These are phyloP conservation scores for Ophiostoma himal-ulmi DNA, from an alignment of 2,329 filamentous ascomycete genomes.

Conservation along the genomic window DNA sequence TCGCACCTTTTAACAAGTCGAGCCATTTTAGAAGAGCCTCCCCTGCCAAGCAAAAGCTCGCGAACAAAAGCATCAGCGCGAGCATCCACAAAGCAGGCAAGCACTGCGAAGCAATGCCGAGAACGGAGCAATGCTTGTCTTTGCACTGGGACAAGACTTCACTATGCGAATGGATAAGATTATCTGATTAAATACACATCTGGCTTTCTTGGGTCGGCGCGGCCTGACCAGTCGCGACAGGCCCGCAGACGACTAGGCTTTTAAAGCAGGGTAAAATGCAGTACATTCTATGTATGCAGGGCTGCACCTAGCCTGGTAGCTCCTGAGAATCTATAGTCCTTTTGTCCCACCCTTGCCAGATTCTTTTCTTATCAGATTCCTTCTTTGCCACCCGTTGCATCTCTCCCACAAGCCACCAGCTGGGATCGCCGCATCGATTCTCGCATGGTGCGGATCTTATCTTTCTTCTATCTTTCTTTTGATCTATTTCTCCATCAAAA, in stretches of 20 bases:
- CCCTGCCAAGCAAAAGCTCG: not conserved
- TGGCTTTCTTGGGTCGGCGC: not conserved
- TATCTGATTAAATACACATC: slow-evolving; percentile 5
- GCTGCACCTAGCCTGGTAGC: not conserved
- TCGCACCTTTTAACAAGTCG: no score
- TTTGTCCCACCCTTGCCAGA: not conserved
- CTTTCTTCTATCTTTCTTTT: not conserved
- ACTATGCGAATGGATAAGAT: not conserved
- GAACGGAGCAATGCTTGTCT: slow-evolving; percentile 8
- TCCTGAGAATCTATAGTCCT: not conserved
- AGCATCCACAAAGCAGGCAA: not conserved
- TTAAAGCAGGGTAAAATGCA: not conserved
- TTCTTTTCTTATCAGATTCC: not conserved
- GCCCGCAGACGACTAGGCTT: not conserved
- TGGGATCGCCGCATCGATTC: not conserved
- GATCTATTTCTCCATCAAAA: not conserved
- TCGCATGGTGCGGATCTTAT: not conserved
- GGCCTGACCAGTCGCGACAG: not conserved
- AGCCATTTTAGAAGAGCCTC: not conserved
- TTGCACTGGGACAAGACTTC: not conserved
- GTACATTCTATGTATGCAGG: not conserved
- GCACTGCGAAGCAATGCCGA: not conserved
- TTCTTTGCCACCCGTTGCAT: not conserved
- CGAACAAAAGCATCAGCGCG: not conserved
- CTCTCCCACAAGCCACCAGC: not conserved